A percentile compares a stretch with the other conserved stretches of the same genome.
phyloP scores from a whole-genome alignment of 805 yeast species.

The Ogataea trehalophila region DNA sequence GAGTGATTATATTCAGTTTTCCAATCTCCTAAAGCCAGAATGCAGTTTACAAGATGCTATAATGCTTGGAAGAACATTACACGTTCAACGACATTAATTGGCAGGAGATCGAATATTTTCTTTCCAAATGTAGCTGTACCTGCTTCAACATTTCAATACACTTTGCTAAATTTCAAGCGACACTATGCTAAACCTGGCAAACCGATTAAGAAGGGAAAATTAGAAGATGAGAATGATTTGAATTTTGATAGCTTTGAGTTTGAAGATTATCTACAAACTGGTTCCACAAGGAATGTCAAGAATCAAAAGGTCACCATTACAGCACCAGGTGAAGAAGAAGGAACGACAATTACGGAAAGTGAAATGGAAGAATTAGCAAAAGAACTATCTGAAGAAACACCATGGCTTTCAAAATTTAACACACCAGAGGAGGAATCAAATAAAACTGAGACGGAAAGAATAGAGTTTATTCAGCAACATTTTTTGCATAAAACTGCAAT shows the following conservation, averaged over 20 bases:
- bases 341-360: background rate
- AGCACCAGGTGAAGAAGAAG: background rate
- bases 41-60: too few relatives aligned
- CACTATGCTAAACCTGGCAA: background rate
- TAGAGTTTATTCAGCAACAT: constrained; percentile 9
- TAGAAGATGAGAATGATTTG: constrained; percentile 19
- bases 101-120: too few relatives aligned
- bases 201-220: background rate
- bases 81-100: too few relatives aligned
- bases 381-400: background rate
- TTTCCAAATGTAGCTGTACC: too few relatives aligned
- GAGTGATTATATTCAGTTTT: too few relatives aligned
- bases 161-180: background rate
- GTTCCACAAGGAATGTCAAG: background rate
- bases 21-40: too few relatives aligned
- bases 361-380: background rate
- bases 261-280: background rate
- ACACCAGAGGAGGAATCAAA: background rate
- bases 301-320: background rate
- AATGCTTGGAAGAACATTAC: too few relatives aligned
- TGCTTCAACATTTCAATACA: too few relatives aligned
- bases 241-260: constrained; percentile 17
- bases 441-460: constrained; percentile 3
- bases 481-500: constrained; percentile 13
- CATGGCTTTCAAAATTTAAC: constrained; percentile 12